Conservation (phyloP, 1,284 basidiomycete species). For the Pseudozyma tsukubaensis region DNA sequence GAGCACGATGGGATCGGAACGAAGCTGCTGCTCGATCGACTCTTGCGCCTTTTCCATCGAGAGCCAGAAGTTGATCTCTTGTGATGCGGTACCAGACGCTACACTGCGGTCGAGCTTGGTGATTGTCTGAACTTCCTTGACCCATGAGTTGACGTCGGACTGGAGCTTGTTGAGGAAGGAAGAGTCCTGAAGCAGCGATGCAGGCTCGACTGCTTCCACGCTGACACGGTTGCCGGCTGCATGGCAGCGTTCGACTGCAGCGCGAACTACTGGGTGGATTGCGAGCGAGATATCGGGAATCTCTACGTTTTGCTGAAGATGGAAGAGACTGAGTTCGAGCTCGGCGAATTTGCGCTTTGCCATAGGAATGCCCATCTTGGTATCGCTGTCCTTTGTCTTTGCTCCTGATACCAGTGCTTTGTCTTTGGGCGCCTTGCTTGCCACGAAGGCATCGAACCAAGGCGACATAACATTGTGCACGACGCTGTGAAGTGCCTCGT, state of each 20-base stretch:
- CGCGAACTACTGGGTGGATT: conserved; percentile 89
- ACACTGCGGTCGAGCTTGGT: conserved; percentile 92
- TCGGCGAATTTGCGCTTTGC: conserved; percentile 99
- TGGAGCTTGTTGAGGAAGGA: conserved; percentile 94
- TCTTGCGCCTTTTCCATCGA: conserved; percentile 93
- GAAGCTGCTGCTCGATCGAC: conserved; percentile 88
- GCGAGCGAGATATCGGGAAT: conserved; percentile 95
- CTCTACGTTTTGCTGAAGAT: conserved; percentile 98
- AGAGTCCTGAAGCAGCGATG: conserved; percentile 82
- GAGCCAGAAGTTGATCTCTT: conserved; percentile 99
- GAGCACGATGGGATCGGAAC: conserved; percentile 87
- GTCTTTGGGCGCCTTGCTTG: conserved; percentile 68
- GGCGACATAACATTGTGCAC: conserved; percentile 96
- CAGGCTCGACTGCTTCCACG: conserved; percentile 78
- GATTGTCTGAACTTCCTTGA: conserved; percentile 96
- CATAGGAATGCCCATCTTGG: conserved; percentile 95
- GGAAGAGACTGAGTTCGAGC: conserved; percentile 92
- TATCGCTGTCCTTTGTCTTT: conserved; percentile 68
- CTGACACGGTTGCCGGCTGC: conserved; percentile 75
- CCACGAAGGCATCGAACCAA: conserved; percentile 96
- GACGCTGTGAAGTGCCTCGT: conserved; percentile 94
- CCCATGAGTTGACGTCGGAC: conserved; percentile 94
- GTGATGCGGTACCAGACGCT: conserved; percentile 92
- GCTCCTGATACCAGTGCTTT: conserved; percentile 34
- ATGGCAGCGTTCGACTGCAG: conserved; percentile 76